Evolutionary conservation across 2,329 filamentous ascomycete species (phyloP).

Genomic region (Fusarium sulawesiense): DNA sequence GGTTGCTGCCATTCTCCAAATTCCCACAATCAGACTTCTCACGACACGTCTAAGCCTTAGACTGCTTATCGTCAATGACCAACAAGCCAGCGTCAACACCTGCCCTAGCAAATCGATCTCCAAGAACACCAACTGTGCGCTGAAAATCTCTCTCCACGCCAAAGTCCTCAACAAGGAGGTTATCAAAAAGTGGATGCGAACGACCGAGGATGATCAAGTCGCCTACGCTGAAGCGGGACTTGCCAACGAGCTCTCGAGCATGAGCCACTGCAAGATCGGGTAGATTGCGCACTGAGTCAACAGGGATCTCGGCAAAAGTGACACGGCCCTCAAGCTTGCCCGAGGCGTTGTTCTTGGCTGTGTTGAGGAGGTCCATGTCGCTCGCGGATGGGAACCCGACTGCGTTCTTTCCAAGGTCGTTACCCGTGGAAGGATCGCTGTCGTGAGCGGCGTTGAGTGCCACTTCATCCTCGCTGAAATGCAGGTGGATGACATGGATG

Average conservation of each 20-base stretch:
- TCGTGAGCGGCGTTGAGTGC: constrained; percentile 4
- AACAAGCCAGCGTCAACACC: constrained; percentile 48
- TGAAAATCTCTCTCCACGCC: constrained; percentile 45
- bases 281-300: constrained; percentile 42
- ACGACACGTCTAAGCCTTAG: not conserved
- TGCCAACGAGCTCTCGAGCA: constrained; percentile 39
- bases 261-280: constrained; percentile 43
- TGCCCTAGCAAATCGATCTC: constrained; percentile 43
- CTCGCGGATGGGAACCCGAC: constrained; percentile 30
- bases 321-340: constrained; percentile 36
- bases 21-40: not conserved
- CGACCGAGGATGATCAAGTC: constrained; percentile 46
- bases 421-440: constrained; percentile 21
- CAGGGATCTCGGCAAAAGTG: constrained; percentile 37
- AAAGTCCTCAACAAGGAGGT: constrained; percentile 31
- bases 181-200: constrained; percentile 31
- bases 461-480: constrained; percentile 35
- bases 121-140: constrained; percentile 44
- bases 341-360: constrained; percentile 33
- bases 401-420: constrained; percentile 18
- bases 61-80: constrained; percentile 41
- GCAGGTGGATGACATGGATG: constrained; percentile 73
- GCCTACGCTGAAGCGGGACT: constrained; percentile 40
- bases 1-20: not conserved
- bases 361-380: constrained; percentile 47